Base-by-base conservation (phyloP, 768 basidiomycete genomes). In the Lentinula detonsa region DNA sequence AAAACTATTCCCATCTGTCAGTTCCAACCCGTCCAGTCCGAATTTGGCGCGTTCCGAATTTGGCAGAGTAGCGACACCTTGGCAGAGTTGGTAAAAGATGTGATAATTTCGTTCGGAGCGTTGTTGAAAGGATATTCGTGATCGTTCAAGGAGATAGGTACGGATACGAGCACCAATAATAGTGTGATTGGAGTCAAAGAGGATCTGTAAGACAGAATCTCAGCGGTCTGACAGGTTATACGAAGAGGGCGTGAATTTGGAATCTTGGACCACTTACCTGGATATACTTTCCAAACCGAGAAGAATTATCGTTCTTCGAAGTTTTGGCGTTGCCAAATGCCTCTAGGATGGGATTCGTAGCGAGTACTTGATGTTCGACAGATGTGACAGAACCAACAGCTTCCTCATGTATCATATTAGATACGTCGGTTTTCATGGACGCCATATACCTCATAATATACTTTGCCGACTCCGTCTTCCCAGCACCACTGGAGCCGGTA, bases 291-390 rank as follows among this genome's bases (percentile, higher is more conserved):
- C 97, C 97, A 73, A 99, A 99, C 60, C 97, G 87, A 23, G 97
- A 99, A 7, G 94, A 97, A 73, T 99, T 99, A 74, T 99, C 97
- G 70, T 99, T 99, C 62, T 97, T 85, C 13, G 97, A 98, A 33
- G 97, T 99, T 76, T 99, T 99, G 23, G 97, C 97, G 74, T 99
- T 99, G 65, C 97, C 97, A 67, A 99, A 98, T 0, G 97, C 92
- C 74, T 99, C 97, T 63, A 99, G 87, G 68, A 97, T 98, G 28
- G 97, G 97, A 72, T 99, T 99, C n/a, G 96, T 98, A 34, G 97
- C 97, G 58, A 99, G 78, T 61, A 99, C 99, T 74, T 98, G 97
- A 55, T 88, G 86, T 72, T 99, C 97, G 64, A 95, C 93, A 92
- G 69, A 90, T 93, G 55, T 90, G 72, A 11, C 88, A 86, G 57